Conservation (phyloP, 495 filamentous ascomycete species). For the Cercophora newfieldiana region DNA sequence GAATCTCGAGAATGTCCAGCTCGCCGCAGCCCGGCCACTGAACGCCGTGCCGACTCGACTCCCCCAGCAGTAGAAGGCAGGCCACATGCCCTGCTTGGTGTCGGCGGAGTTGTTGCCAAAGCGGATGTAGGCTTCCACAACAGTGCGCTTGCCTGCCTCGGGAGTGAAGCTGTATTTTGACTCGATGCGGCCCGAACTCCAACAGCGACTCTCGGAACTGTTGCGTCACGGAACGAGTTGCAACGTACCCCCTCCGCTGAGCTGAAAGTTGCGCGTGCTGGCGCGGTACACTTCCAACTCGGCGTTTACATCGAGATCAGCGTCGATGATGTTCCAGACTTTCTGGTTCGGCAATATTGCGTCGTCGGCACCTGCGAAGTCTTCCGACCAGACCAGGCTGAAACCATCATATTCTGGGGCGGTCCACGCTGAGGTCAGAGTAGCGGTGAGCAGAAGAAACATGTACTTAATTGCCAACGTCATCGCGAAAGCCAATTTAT, state of each 20-base stretch:
- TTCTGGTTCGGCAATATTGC: neutral
- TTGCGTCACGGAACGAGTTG: constrained; percentile 38
- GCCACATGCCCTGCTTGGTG: constrained; percentile 48
- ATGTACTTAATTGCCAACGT: neutral
- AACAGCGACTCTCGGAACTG: constrained; percentile 26
- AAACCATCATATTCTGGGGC: neutral
- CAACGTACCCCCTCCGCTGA: constrained; percentile 37
- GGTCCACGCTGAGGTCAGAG: neutral
- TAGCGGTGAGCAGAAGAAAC: neutral
- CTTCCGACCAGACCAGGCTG: neutral
- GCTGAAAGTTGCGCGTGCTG: constrained; percentile 37
- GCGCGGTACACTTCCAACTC: constrained; percentile 39
- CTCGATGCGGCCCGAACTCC: constrained; percentile 49
- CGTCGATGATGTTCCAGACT: neutral
- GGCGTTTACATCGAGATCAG: constrained; percentile 26
- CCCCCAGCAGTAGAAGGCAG: constrained; percentile 49
- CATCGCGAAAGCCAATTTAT: neutral
- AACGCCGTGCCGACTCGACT: constrained; percentile 33
- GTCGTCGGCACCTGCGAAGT: neutral
- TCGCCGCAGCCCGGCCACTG: constrained; percentile 48
- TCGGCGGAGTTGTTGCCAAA: constrained; percentile 34
- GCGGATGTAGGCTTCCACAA: constrained; percentile 38
- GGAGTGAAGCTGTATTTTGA: constrained; percentile 39
- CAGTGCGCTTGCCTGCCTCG: constrained; percentile 27
- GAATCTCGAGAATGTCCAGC: constrained; percentile 47